These are phyloP conservation scores for Suhomyces bolitotheri DNA, from an alignment of 1,139 yeast species.

Conservation along the genomic window DNA sequence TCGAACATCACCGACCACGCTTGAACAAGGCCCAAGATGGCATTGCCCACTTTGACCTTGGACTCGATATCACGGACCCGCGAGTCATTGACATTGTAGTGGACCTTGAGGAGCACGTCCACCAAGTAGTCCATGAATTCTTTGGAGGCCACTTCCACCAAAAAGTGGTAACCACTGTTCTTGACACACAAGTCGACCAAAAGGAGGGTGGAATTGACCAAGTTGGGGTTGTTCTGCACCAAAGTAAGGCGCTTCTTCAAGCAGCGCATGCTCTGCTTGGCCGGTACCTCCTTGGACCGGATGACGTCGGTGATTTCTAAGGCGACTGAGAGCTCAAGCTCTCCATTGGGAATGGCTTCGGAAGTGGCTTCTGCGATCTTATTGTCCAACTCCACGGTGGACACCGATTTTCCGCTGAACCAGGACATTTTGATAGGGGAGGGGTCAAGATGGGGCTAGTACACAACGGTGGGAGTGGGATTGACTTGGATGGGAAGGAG, in stretches of 20 bases:
- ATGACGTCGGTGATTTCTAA: conserved; percentile 87
- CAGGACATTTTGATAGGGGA: conserved; percentile 50
- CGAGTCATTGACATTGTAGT: conserved; percentile 35
- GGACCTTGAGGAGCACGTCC: conserved; percentile 39
- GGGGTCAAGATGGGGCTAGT: neutral
- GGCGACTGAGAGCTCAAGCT: conserved; percentile 75
- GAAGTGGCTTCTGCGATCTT: conserved; percentile 80
- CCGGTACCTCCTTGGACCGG: conserved; percentile 76
- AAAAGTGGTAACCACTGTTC: conserved; percentile 87
- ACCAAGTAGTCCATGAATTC: conserved; percentile 82
- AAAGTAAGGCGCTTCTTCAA: conserved; percentile 71
- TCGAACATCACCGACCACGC: conserved; percentile 78
- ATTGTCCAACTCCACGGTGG: conserved; percentile 56
- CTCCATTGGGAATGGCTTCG: conserved; percentile 89
- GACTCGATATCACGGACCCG: conserved; percentile 39
- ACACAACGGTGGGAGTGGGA: too few species aligned
- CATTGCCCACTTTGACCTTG: conserved; percentile 57
- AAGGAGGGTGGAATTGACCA: conserved; percentile 71
- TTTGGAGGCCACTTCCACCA: conserved; percentile 74
- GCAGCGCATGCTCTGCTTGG: conserved; percentile 83
- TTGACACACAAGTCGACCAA: conserved; percentile 85
- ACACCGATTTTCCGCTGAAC: conserved; percentile 52
- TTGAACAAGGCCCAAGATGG: conserved; percentile 65
- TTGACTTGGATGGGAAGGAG: neutral
- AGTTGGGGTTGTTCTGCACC: conserved; percentile 69